Evolutionary conservation across 2,329 filamentous ascomycete species (phyloP), one percentile per base, ranked within the genome.

Genomic region (Ophiosphaerella herpotricha): DNA sequence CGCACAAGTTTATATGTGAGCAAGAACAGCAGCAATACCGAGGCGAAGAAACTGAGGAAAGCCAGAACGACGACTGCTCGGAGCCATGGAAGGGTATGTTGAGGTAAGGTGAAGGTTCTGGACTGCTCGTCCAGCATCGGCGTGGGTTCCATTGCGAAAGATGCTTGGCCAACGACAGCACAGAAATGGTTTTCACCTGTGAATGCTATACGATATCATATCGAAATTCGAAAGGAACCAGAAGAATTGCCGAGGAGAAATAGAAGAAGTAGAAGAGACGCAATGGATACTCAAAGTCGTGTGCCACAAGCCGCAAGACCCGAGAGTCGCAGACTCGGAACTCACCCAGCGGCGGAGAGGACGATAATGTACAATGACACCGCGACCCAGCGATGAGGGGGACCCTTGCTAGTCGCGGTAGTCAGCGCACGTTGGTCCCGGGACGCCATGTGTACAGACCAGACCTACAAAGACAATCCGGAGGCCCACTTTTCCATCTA

Each of bases 1-100:
- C 50, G 56, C 8, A 80, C 57, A 49, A 82, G 74, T 24, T 77
- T 75, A 61, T 77, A 80, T 24, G 68, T 74, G 48, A 82, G 74
- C 41, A 80, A 64, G 24, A 71, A 39, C 16, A 81, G 67, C 2
- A 82, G 73, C 8, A 63, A 60, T 4, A 72, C 52, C 2, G 79
- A 77, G 18, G 76, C 71, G 14, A 77, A 35, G 51, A 80, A 75
- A 9, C 79, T 82, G 7, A 81, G 50, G 35, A 80, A 70, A 13
- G 75, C 79, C 23, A 82, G 63, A 24, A 66, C 58, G 21, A 78
- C 73, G 47, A 82, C 75, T 13, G 78, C 76, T 14, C 73, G 74
- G 14, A 82, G 65, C 57, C 79, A 80, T 9, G 58, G 66, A 24
- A 64, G 61, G 1, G 77, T 70, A 32, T 64, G 49, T 11, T 51